Base-by-base conservation (phyloP, 2,329 filamentous ascomycete species). In the Fusarium zealandicum region DNA sequence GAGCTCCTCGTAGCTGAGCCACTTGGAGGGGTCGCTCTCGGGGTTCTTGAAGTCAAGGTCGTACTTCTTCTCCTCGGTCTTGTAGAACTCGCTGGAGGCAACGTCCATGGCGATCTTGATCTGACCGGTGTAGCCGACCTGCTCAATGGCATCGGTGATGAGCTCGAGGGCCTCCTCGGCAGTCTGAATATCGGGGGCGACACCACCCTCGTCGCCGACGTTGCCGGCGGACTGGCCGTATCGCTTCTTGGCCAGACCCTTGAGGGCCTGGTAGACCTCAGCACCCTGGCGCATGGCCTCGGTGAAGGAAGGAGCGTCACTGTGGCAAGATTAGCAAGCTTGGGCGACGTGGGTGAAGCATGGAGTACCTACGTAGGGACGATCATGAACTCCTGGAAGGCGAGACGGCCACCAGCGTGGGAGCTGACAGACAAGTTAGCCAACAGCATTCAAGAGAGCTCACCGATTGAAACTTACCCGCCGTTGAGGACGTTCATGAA, bases 21-120 rank as follows among this genome's bases (percentile, higher is more conserved):
- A 98, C 87, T 99, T 98, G 83, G 80, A 85, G 74, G 88, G 85
- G 83, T 99, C 95, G 77, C 90, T 95, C 64, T 98, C 89, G 72
- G 95, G 93, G 88, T 99, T 99, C 91, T 99, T 98, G 91, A 98
- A 99, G 89, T 98, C 95, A 65, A 99, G 86, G 76, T 99, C 95
- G 86, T 99, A 99, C 86, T 98, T 98, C 90, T 98, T 97, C 76
- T 82, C 93, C 45, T 95, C 91, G 72, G 82, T 79, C 84, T 98
- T 98, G 90, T 99, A 99, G 86, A 99, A 99, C 80, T 99, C 95
- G 83, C 90, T 96, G 65, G 95, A 97, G 66, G 95, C 95, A 75
- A 98, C 93, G 73, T 99, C 95, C 92, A 99, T 96, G 76, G 95
- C 95, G 72, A 99, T 99, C 79, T 96, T 91, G 77, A 99, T 88